Conservation (phyloP, 352 stramenopile species). For the Thalassiosira livingstoniorum region DNA sequence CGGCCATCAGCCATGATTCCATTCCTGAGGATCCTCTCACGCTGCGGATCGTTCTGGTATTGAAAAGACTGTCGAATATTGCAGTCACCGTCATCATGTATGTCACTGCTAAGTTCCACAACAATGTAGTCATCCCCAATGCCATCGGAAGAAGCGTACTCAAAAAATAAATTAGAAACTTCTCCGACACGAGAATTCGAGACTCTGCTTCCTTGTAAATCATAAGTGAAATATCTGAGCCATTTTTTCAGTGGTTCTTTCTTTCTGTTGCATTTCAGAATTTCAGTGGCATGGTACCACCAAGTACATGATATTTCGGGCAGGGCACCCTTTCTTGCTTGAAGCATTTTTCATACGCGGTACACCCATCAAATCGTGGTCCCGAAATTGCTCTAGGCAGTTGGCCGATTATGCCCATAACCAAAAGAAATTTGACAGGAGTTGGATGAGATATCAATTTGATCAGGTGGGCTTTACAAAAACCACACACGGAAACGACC, state of each 20-base stretch:
- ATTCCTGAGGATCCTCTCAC: not conserved
- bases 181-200: not conserved
- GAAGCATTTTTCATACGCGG: too few relatives aligned
- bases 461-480: too few relatives aligned
- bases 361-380: too few relatives aligned
- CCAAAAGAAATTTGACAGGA: too few relatives aligned
- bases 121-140: not conserved
- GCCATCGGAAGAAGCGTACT: not conserved
- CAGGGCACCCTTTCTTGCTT: too few relatives aligned
- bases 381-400: too few relatives aligned
- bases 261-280: not conserved
- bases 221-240: conserved; percentile 5
- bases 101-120: conserved; percentile 1
- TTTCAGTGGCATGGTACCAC: conserved; percentile 1
- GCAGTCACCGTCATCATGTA: not conserved
- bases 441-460: too few relatives aligned
- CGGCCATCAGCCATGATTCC: not conserved
- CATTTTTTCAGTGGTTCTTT: not conserved
- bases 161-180: conserved; percentile 8
- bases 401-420: too few relatives aligned
- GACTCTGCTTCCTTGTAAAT: conserved; percentile 10
- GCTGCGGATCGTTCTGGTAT: conserved; percentile 16
- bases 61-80: conserved; percentile 14
- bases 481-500: too few relatives aligned
- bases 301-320: not conserved